Base-by-base conservation (phyloP, 116 monocot species). In the Papilionanthe hybrid region DNA sequence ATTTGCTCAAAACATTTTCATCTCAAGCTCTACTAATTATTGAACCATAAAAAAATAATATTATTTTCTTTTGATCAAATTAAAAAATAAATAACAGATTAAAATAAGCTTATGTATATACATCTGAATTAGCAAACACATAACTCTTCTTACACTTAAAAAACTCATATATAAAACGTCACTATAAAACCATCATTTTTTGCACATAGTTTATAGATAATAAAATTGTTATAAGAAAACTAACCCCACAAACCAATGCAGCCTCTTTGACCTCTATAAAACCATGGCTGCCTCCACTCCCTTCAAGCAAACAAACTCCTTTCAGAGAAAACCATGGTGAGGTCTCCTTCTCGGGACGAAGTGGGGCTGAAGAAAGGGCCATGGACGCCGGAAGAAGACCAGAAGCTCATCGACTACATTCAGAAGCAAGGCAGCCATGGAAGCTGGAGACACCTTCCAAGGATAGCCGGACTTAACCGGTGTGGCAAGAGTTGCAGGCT, bases 401-500 rank as follows among this genome's bases (percentile, higher is more conserved):
- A 82, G 79, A 82, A 79, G 77, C 82, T 89, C 2, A 55, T 69
- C 67, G 84, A 82, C 9, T 86, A 79, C 72, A 81, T 89, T 19
- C 56, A 83, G 47, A 72, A 77, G 68, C 67, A 84, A 10, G 89
- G 86, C 27, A 85, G 85, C 28, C 43, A 71, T 12, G 84, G 89
- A 1, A 89, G 71, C 74, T 89, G 89, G 89, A 66, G 77, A 13
- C 65, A 78, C 9, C 79, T 89, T 15, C 86, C 89, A 0, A 81
- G 81, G 66, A 47, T n/a, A 37, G 89, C 89, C 5, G 89, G 89
- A 5, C 79, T 90, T 11, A 87, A 87, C 50, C 85, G 90, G 42
- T 90, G 90, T 42, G 90, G 90, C 9, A 90, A 90, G 83, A 90
- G 90, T 79, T 90, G 90, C 77, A 75, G 90, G 27, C 85, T 90